Base-by-base conservation (phyloP, 1,284 basidiomycete species). In the Grifola frondosa region DNA sequence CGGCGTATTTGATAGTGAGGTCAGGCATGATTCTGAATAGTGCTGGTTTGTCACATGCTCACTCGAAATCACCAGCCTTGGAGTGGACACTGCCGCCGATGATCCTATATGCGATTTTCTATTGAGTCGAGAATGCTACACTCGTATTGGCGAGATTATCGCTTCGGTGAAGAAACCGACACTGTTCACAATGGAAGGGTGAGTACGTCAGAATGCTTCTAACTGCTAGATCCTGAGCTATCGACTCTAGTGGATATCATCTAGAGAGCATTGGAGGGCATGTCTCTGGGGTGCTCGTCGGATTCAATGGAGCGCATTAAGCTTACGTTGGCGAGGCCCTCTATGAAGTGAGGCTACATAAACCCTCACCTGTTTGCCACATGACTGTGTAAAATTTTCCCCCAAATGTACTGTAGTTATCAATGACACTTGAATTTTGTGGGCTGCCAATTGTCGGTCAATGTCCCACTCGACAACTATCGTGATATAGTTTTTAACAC, bases 101-200 rank as follows among this genome's bases (percentile, higher is more conserved):
- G 66, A 70, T 31, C 65, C 65, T n/a, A 57, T 69, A 21, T 60
- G 63, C 32, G 56, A 63, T 22, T 67, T 70, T 49, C 48, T 54
- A n/a, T 38, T 69, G 36, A 62, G 63, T 9, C 47, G 48, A 3
- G 49, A 48, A 6, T 64, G 59, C 12, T 70, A 70, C 39, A 30
- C 44, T 10, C 42, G 48, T 17, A 65, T 69, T 16, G 66, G 67
- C n/a, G 33, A 29, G 22, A 36, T 56, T n/a, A 62, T 69, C 12
- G 52, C 55, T 11, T 33, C 36, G 13, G 15, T 63, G 1, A 37
- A 40, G n/a, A 52, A 54, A 31, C 60, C 54, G 9, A 65, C 63
- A 11, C 47, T 66, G 17, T 68, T 68, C 38, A 56, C 63, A 7
- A 60, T 70, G 63, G 67, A 70, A 53, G 63, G 68, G 68, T 65